Conservation (phyloP, 1,139 yeast species). For the Yamadazyma taylorii region DNA sequence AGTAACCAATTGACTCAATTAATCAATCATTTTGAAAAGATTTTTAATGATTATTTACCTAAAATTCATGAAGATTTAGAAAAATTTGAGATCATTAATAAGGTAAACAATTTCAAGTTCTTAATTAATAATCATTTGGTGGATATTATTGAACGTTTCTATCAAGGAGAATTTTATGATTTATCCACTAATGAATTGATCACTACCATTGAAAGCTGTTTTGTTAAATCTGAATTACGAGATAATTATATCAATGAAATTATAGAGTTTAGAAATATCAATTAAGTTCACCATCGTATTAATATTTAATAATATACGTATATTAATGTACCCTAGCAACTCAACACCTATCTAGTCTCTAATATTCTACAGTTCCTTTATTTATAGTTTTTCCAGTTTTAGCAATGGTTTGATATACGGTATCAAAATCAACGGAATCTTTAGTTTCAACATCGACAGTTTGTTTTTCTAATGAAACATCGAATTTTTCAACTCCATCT, state of each 20-base stretch:
- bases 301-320: no score
- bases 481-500: constrained; percentile 71
- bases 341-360: constrained; percentile 7
- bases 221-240: constrained; percentile 71
- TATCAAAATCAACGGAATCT: constrained; percentile 60
- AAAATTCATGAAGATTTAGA: constrained; percentile 18
- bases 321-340: no score
- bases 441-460: constrained; percentile 73
- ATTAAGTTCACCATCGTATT: constrained; percentile 3
- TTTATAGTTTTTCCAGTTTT: constrained; percentile 90
- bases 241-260: constrained; percentile 64
- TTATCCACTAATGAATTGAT: constrained; percentile 67
- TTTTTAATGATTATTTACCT: constrained; percentile 18
- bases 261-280: constrained; percentile 24
- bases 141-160: constrained; percentile 68
- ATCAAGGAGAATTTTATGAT: constrained; percentile 73
- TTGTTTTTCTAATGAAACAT: constrained; percentile 78
- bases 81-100: constrained; percentile 34
- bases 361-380: constrained; percentile 53
- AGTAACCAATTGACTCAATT: constrained; percentile 31
- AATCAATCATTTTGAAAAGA: constrained; percentile 20
- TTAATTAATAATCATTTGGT: constrained; percentile 58
- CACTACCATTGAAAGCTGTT: constrained; percentile 54
- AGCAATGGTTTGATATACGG: constrained; percentile 73
- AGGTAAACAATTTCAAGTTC: constrained; percentile 43